These are phyloP conservation scores for Tuber borchii DNA, from an alignment of 495 filamentous ascomycete genomes.

Conservation along the genomic window DNA sequence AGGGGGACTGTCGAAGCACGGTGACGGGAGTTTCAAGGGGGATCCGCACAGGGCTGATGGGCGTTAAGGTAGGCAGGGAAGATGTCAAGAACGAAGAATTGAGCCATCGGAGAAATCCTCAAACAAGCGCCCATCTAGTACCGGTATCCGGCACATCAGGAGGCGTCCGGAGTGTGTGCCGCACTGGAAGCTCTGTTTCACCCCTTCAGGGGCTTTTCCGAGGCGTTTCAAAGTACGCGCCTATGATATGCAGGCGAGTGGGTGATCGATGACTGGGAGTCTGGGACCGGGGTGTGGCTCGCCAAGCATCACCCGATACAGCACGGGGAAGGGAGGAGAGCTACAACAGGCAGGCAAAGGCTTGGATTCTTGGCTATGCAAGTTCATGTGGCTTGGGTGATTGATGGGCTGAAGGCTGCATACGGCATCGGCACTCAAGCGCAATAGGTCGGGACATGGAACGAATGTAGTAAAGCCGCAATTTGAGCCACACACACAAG, in stretches of 20 bases:
- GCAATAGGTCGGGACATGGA: background rate
- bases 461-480: background rate
- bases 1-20: background rate
- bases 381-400: background rate
- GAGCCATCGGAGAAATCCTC: constrained; percentile 1
- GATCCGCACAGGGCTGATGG: constrained; percentile 3
- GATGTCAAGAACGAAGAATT: background rate
- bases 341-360: background rate
- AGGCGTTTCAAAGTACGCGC: background rate
- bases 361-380: background rate
- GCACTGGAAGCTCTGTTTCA: background rate
- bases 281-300: background rate
- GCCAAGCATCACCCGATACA: background rate
- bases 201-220: background rate
- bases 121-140: background rate
- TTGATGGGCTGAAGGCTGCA: background rate
- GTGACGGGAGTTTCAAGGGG: constrained; percentile 2
- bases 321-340: background rate
- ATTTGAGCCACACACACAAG: too few species aligned
- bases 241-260: background rate
- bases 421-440: background rate
- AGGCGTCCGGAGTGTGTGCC: background rate
- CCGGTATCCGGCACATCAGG: background rate
- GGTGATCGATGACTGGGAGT: background rate
- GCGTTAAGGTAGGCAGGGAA: background rate